Evolutionary conservation across 1,284 basidiomycete species (phyloP).

Genomic region (Apiotrichum montevideense): DNA sequence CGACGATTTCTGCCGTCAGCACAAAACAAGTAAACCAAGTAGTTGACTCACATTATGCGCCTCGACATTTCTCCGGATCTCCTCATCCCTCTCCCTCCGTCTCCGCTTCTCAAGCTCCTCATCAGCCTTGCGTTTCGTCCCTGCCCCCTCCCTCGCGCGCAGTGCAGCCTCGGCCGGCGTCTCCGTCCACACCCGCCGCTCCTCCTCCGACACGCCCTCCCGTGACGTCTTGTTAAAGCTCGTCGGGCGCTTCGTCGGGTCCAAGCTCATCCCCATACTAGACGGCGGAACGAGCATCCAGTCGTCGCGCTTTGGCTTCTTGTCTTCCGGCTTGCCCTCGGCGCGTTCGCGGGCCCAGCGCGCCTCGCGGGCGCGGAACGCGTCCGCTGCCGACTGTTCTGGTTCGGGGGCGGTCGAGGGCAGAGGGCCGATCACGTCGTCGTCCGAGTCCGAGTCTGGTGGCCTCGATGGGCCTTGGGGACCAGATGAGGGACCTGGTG

Average conservation of each 20-base stretch:
- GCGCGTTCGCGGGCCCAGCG: conserved; percentile 59
- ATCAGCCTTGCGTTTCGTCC: conserved; percentile 59
- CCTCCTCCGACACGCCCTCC: conserved; percentile 47
- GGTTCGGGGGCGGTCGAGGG: conserved; percentile 4
- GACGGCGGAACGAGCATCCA: conserved; percentile 93
- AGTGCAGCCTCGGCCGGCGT: conserved; percentile 81
- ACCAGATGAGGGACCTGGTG: not conserved
- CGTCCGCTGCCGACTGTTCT: conserved; percentile 54
- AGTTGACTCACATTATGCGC: conserved; percentile 65
- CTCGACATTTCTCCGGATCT: conserved; percentile 63
- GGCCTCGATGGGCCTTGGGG: not conserved
- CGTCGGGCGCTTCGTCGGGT: conserved; percentile 63
- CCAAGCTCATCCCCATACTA: conserved; percentile 58
- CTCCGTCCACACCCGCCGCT: conserved; percentile 76
- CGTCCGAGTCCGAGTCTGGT: conserved; percentile 21
- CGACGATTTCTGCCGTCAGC: conserved; percentile 53
- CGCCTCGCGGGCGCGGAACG: conserved; percentile 70
- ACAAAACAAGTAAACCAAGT: not conserved
- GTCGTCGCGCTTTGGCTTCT: conserved; percentile 56
- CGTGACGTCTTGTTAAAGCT: conserved; percentile 41
- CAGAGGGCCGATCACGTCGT: conserved; percentile 29
- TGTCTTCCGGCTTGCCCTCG: conserved; percentile 40
- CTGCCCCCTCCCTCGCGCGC: conserved; percentile 75
- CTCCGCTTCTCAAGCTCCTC: conserved; percentile 50
- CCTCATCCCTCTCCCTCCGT: conserved; percentile 58